phyloP scores from a whole-genome alignment of 2,329 filamentous ascomycete species.

The Akanthomyces dipterigenus region DNA sequence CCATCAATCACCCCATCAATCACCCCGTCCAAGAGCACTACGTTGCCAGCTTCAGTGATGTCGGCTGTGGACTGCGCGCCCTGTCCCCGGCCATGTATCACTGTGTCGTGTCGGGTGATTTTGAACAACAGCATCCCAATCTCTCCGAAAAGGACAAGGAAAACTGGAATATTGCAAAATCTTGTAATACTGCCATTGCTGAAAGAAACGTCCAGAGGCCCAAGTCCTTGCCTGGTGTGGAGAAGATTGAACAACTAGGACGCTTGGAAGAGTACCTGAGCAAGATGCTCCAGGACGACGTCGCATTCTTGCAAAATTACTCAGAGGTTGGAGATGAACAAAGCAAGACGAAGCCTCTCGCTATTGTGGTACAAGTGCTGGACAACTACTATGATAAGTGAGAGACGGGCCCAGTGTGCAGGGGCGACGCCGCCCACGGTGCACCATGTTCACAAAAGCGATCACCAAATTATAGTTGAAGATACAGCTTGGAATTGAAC shows the following conservation, averaged over 20 bases:
- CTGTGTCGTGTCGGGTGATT: background rate
- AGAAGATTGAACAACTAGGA: background rate
- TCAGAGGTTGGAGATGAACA: background rate
- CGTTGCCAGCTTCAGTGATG: conserved; percentile 12
- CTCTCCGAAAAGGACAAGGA: background rate
- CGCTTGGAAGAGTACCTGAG: background rate
- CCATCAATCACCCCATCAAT: conserved; percentile 17
- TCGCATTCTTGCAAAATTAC: background rate
- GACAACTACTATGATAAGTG: background rate
- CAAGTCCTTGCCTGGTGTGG: background rate
- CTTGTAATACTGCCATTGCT: background rate
- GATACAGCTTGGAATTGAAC: too few species aligned
- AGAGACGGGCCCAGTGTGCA: background rate
- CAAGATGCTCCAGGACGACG: background rate
- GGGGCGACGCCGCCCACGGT: too few species aligned
- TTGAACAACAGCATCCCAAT: background rate
- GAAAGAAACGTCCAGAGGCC: background rate
- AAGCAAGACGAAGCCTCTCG: background rate
- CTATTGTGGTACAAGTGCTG: background rate
- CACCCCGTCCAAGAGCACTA: conserved; percentile 22
- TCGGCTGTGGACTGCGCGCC: background rate
- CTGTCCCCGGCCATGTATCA: background rate
- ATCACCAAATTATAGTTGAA: too few species aligned
- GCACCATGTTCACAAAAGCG: too few species aligned
- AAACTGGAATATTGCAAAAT: background rate